Evolutionary conservation across 768 basidiomycete species (phyloP), one percentile per base, ranked within the genome.

Genomic region (Lactifluus hygrophoroides): DNA sequence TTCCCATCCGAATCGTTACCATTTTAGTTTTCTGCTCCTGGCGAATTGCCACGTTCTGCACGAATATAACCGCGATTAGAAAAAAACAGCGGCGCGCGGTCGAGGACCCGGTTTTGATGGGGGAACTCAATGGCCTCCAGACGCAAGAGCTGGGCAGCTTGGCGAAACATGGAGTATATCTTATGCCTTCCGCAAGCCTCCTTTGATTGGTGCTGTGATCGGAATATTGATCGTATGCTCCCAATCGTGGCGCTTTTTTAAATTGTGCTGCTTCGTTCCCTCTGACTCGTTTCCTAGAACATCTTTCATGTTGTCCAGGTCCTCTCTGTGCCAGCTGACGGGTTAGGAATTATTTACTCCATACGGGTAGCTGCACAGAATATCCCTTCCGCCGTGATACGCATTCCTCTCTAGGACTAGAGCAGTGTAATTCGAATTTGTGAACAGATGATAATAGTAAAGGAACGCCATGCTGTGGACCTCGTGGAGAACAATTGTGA

Each of bases 61-160:
- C 25, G 16, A 60, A 19, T 56, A 47, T 38, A 60, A 55, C 30
- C 46, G 27, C 5, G 9, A 11, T 4, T 23, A 60, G 54, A 57
- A 60, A 28, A 51, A 50, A 47, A 57, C 38, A 42, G 47, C 46
- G 7, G 40, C 34, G 21, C 54, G 34, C 17, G 59, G 59, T 7
- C 21, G 49, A 45, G n/a, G n/a, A n/a, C n/a, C n/a, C n/a, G n/a
- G n/a, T n/a, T n/a, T n/a, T n/a, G n/a, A n/a, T n/a, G n/a, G n/a
- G n/a, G n/a, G n/a, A n/a, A n/a, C n/a, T n/a, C n/a, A n/a, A n/a
- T n/a, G n/a, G n/a, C n/a, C n/a, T n/a, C n/a, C n/a, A n/a, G n/a
- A n/a, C n/a, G n/a, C n/a, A n/a, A n/a, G n/a, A n/a, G n/a, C n/a
- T n/a, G n/a, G n/a, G n/a, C n/a, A n/a, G n/a, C n/a, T n/a, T n/a